Evolutionary conservation across 2,329 filamentous ascomycete species (phyloP), one percentile per base, ranked within the genome.

Genomic region (Zarea fungicola): DNA sequence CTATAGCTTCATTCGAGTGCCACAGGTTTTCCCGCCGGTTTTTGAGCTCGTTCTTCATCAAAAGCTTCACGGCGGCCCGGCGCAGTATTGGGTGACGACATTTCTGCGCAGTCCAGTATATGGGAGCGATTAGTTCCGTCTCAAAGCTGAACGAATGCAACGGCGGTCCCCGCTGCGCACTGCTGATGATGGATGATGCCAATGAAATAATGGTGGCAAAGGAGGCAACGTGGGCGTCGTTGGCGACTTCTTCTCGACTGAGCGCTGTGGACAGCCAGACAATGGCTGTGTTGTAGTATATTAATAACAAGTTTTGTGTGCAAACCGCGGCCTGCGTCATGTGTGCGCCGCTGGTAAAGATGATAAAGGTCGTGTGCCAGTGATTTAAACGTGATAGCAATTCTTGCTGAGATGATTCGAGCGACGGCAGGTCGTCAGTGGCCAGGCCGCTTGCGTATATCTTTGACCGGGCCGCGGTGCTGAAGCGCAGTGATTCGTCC

Each of bases 11-110:
- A 6, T 60, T 57, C 0, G 61, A 59, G 3, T 66, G 61, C 67
- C 70, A 74, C 0, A 73, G 47, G 29, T 69, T 70, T 52, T 73
- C 71, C 6, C 64, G 56, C 5, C 68, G 58, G 26, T 64, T 55
- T 14, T 56, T 56, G 42, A 64, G 57, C 36, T 64, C 55, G 3
- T 62, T 57, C 4, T 61, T 55, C 6, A 57, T 60, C 9, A 73
- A 56, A 10, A 73, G 59, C 11, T 61, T 56, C 0, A 72, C 56
- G 0, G 70, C 71, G 1, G 66, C 62, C 1, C 69, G 61, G 11
- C 71, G 55, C 5, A 72, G 60, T 14, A 66, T 56, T 0, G 65
- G 75, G 49, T 72, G 70, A 1, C 70, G 62, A 42, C 68, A 73
- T 44, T 68, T 70, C 29, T 59, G 55, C 1, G 60, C 63, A 6